phyloP scores from a whole-genome alignment of 495 filamentous ascomycete genomes.

The Penicillium dipodomyicola region DNA sequence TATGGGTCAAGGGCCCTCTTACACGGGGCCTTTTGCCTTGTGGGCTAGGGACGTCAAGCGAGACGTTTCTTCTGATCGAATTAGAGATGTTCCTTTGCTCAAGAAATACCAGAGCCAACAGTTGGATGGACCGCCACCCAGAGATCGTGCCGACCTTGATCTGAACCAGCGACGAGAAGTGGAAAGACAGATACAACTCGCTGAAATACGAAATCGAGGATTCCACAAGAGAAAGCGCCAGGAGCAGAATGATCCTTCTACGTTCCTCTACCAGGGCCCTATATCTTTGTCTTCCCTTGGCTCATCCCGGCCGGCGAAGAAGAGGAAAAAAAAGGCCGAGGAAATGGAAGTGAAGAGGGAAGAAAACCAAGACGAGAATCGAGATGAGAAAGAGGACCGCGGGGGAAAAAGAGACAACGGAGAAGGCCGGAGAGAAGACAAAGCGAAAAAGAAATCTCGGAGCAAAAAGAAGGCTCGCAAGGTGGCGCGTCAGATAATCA shows the following conservation, averaged over 20 bases:
- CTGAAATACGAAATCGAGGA: slow-evolving; percentile 30
- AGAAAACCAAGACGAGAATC: not conserved
- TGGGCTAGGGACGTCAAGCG: slow-evolving; percentile 36
- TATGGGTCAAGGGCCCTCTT: slow-evolving; percentile 44
- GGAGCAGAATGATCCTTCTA: not conserved
- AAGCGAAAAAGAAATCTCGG: slow-evolving; percentile 1
- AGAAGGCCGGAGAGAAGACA: not conserved
- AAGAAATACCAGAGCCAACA: slow-evolving; percentile 29
- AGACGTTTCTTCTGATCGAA: slow-evolving; percentile 11
- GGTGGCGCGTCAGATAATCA: not conserved
- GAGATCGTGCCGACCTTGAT: slow-evolving; percentile 26
- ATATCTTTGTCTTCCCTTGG: not conserved
- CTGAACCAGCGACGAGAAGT: slow-evolving; percentile 18
- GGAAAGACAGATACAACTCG: slow-evolving; percentile 23
- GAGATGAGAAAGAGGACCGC: not conserved
- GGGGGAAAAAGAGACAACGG: not conserved
- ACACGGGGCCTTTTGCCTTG: slow-evolving; percentile 44
- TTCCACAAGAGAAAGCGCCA: slow-evolving; percentile 2
- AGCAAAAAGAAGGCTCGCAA: slow-evolving; percentile 2
- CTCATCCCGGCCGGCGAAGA: not conserved
- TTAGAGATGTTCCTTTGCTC: slow-evolving; percentile 22
- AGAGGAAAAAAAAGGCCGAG: not conserved
- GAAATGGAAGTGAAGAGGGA: not conserved
- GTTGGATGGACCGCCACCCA: slow-evolving; percentile 25
- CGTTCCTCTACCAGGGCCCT: not conserved